Conservation (phyloP, 148 eudicot species). For the Persicaria maculosa region DNA sequence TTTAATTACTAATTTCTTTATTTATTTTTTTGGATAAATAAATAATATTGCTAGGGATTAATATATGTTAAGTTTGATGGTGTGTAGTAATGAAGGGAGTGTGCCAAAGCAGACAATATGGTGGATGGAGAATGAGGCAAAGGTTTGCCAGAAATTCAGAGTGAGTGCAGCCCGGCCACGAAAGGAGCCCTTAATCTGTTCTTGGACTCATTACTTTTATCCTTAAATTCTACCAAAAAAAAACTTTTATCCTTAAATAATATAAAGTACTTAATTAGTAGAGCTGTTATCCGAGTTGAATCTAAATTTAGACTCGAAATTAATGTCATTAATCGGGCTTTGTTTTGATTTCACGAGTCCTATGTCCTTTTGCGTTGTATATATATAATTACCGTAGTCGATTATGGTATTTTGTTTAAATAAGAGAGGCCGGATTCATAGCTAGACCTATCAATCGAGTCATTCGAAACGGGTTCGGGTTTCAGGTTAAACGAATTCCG, state of each 20-base stretch:
- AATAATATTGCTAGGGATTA: neutral
- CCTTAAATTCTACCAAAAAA: too few relatives aligned
- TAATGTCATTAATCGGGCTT: too few relatives aligned
- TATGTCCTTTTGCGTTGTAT: too few relatives aligned
- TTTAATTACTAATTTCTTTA: neutral
- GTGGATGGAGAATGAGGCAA: neutral
- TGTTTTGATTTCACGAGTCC: too few relatives aligned
- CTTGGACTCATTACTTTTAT: neutral
- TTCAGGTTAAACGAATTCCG: too few relatives aligned
- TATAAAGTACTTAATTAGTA: neutral
- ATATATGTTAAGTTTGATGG: neutral
- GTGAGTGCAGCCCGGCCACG: neutral
- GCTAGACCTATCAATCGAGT: too few relatives aligned
- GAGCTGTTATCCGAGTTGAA: too few relatives aligned
- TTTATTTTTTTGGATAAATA: neutral
- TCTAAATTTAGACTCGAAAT: too few relatives aligned
- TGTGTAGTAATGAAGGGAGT: neutral
- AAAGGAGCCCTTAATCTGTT: neutral
- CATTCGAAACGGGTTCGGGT: too few relatives aligned
- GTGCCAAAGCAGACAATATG: neutral
- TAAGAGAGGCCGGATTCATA: too few relatives aligned
- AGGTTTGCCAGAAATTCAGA: neutral
- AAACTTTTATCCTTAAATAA: neutral
- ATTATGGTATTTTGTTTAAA: too few relatives aligned
- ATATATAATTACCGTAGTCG: too few relatives aligned